phyloP scores from a whole-genome alignment of 2,329 filamentous ascomycete species.

The Pseudogymnoascus sp. region DNA sequence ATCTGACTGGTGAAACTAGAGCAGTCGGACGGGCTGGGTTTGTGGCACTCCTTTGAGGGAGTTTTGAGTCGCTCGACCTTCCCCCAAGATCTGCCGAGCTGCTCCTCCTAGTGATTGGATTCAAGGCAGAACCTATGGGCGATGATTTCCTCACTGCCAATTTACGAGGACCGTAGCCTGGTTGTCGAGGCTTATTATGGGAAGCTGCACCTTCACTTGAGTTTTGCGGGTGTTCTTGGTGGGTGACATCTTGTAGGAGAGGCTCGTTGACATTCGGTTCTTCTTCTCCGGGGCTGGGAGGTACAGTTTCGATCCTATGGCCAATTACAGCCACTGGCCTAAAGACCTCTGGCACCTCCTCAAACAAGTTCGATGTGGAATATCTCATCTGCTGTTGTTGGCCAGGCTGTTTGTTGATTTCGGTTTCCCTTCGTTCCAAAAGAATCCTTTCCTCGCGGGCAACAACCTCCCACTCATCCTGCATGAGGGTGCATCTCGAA shows the following conservation, averaged over 20 bases:
- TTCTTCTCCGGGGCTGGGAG: background rate
- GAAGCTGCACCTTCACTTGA: background rate
- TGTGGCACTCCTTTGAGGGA: background rate
- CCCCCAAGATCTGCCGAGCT: background rate
- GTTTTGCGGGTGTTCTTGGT: background rate
- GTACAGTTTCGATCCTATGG: background rate
- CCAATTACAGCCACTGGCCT: background rate
- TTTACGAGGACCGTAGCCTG: background rate
- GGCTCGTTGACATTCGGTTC: background rate
- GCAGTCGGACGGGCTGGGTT: background rate
- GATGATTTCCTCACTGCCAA: constrained; percentile 3
- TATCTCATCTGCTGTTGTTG: constrained; percentile 20
- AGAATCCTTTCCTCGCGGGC: constrained; percentile 29
- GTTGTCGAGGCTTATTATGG: background rate
- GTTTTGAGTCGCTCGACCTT: background rate
- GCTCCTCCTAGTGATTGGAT: background rate
- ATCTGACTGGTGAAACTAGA: background rate
- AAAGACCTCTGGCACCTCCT: constrained; percentile 3
- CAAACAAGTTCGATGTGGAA: constrained; percentile 4
- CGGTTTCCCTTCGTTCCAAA: background rate
- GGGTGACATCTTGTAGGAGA: background rate
- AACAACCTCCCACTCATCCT: constrained; percentile 38
- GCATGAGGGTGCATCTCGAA: constrained; percentile 34
- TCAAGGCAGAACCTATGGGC: constrained; percentile 5
- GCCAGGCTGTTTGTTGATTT: constrained; percentile 12